These are phyloP conservation scores for Hygrocybe coccinea DNA, from an alignment of 768 basidiomycete genomes.

Conservation along the genomic window DNA sequence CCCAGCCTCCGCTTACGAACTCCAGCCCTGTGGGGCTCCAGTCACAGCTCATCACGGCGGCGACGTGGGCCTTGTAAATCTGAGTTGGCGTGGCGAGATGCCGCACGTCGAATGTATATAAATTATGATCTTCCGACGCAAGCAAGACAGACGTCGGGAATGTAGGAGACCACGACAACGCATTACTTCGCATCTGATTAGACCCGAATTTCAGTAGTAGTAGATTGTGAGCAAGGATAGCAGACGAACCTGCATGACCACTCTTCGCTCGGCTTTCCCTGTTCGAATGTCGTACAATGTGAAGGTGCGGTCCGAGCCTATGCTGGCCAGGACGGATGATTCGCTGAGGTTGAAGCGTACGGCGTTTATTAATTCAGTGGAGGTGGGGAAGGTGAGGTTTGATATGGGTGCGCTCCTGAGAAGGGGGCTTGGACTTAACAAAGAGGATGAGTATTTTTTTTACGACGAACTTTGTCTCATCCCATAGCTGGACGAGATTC, in stretches of 20 bases:
- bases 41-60: slow-evolving; percentile 93
- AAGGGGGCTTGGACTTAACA: slow-evolving; percentile 2
- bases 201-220: not conserved
- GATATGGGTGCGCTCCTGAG: slow-evolving; percentile 77
- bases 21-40: slow-evolving; percentile 96
- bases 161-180: slow-evolving; percentile 92
- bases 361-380: slow-evolving; percentile 81
- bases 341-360: slow-evolving; percentile 94
- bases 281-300: slow-evolving; percentile 95
- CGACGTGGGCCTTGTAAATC: slow-evolving; percentile 96
- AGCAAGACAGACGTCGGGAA: slow-evolving; percentile 87
- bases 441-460: not conserved
- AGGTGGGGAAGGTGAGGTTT: slow-evolving; percentile 80
- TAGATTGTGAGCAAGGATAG: not conserved
- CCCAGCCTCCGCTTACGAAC: slow-evolving; percentile 96
- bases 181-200: slow-evolving; percentile 76
- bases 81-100: slow-evolving; percentile 76
- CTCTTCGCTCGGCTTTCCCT: slow-evolving; percentile 87
- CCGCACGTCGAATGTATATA: slow-evolving; percentile 96
- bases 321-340: slow-evolving; percentile 88
- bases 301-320: slow-evolving; percentile 93
- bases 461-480: slow-evolving; percentile 82
- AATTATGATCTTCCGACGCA: slow-evolving; percentile 97
- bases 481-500: slow-evolving; percentile 93
- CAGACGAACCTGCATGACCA: slow-evolving; percentile 77